Percentiles rank a stretch among this genome's conserved stretches.
Evolutionary conservation across 1,284 basidiomycete genomes (phyloP).

Genomic region (Flammula alnicola): DNA sequence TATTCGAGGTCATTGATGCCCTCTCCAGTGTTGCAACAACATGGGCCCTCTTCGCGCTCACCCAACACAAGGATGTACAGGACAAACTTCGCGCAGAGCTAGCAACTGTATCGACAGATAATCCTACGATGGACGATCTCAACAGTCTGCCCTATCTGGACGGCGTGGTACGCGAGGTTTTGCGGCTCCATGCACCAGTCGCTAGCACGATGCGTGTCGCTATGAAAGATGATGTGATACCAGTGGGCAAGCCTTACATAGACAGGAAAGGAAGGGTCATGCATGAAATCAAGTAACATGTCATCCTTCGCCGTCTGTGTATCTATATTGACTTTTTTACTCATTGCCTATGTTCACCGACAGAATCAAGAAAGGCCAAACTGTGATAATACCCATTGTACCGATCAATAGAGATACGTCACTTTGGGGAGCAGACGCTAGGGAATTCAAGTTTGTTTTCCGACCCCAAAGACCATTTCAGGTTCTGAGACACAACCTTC

Average conservation of each 20-base stretch:
- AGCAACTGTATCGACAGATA: conserved; percentile 49
- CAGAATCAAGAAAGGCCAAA: conserved; percentile 46
- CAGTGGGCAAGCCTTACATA: conserved; percentile 48
- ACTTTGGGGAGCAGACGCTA: conserved; percentile 61
- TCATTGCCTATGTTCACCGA: background rate
- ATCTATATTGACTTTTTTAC: background rate
- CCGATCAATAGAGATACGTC: conserved; percentile 47
- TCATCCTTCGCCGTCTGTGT: too few relatives aligned
- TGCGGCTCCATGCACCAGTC: conserved; percentile 71
- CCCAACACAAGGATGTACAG: conserved; percentile 60
- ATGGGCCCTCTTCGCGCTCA: conserved; percentile 71
- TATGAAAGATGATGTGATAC: conserved; percentile 61
- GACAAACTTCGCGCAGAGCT: conserved; percentile 73
- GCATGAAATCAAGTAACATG: conserved; percentile 40
- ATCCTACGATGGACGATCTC: conserved; percentile 65
- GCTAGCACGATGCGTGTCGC: conserved; percentile 55
- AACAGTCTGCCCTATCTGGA: conserved; percentile 65
- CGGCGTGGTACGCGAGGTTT: conserved; percentile 67
- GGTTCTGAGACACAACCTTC: too few relatives aligned
- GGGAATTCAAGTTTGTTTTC: conserved; percentile 43
- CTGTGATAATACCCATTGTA: conserved; percentile 51
- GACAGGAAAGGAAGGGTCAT: conserved; percentile 44
- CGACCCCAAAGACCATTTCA: background rate
- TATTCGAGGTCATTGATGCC: background rate
- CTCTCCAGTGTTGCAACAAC: conserved; percentile 48